Evolutionary conservation across 2,329 filamentous ascomycete species (phyloP), one percentile per base, ranked within the genome.

Genomic region (Phaeosphaeriaceae sp.): DNA sequence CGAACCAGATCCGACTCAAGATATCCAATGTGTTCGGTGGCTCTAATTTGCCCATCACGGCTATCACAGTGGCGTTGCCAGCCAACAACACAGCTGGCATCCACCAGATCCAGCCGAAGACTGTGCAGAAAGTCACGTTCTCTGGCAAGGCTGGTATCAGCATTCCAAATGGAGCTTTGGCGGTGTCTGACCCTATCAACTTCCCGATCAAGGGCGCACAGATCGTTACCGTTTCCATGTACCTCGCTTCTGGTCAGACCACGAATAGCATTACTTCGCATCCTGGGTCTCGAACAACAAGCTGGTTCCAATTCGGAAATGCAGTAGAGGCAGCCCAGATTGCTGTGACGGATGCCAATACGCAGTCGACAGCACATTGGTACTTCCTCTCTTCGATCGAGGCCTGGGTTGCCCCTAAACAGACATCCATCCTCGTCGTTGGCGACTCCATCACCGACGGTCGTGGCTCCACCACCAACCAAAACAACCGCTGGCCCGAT

Each of bases 361-460:
- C 75, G 0, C 69, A 78, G 47, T 76, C 70, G n/a, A 71, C 75
- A 6, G 79, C 78, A 1, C 81, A 81, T 56, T 83, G 81, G 81
- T 89, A 87, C 75, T 87, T 88, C 62, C 76, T 89, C 65, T 85
- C 81, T 46, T 81, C 81, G 1, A 71, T 89, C 3, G 85, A 89
- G 70, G 86, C 81, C 11, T 83, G 79, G 75, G 73, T 81, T 0
- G 81, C 84, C 0, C 71, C 61, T 3, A 58, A 80, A 33, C 69
- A 79, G 10, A 70, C 81, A 53, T 78, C 82, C 3, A 75, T 88
- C 46, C 76, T 84, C 15, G 80, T 89, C 50, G 78, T 92, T 50
- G 84, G 86, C 1, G 84, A 92, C 73, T 87, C 84, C 68, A 88
- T 90, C 68, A 89, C 86, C 6, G 88, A 90, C 67, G 88, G 88